A percentile compares a stretch with the other conserved stretches of the same genome.
phyloP scores from a whole-genome alignment of 2,329 filamentous ascomycete species.

The Xylariaceae sp. region DNA sequence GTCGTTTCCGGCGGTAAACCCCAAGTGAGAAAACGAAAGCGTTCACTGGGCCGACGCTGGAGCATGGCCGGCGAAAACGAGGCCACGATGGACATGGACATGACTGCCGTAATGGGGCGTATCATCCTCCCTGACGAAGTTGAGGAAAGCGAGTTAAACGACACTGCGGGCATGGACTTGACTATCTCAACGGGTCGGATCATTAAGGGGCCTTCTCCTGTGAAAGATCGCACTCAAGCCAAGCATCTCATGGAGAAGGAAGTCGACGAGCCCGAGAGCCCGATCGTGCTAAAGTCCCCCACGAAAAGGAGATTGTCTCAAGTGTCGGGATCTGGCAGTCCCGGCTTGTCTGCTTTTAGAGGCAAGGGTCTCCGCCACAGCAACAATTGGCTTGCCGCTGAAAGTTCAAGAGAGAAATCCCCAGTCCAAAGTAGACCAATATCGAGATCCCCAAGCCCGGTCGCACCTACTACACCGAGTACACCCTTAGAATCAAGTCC shows the following conservation, averaged over 20 bases:
- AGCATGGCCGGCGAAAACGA: conserved; percentile 36
- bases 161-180: conserved; percentile 63
- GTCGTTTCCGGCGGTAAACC: conserved; percentile 36
- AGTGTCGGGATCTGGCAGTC: conserved; percentile 48
- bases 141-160: conserved; percentile 30
- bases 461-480: conserved; percentile 39
- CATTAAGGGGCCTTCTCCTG: conserved; percentile 37
- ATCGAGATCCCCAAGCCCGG: conserved; percentile 13
- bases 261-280: conserved; percentile 43
- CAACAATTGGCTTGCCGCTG: conserved; percentile 35
- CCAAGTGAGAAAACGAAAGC: conserved; percentile 23
- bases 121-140: conserved; percentile 40
- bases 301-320: conserved; percentile 27
- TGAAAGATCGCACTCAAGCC: conserved; percentile 40
- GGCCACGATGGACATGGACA: conserved; percentile 67
- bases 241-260: conserved; percentile 59
- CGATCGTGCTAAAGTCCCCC: conserved; percentile 37
- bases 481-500: conserved; percentile 41
- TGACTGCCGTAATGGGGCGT: conserved; percentile 54
- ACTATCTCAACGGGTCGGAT: conserved; percentile 62
- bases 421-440: conserved; percentile 20
- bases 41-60: conserved; percentile 19
- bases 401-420: conserved; percentile 32
- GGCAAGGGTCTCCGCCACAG: conserved; percentile 47
- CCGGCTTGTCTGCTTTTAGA: conserved; percentile 50